Conservation (phyloP, 2,329 filamentous ascomycete genomes). For the Meredithiella fracta region DNA sequence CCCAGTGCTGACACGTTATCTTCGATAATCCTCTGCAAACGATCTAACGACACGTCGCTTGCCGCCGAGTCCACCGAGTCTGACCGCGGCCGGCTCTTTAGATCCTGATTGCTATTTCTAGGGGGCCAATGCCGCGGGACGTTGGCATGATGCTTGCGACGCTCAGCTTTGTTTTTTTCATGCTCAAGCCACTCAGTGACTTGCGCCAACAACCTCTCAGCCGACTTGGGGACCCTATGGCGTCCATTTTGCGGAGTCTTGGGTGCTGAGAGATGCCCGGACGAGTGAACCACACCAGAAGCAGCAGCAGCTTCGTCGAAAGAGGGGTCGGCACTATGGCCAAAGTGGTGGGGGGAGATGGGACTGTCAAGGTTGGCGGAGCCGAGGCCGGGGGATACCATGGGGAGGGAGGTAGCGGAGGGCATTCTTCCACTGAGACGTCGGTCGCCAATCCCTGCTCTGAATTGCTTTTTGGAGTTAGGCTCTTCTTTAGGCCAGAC, state of each 20-base stretch:
- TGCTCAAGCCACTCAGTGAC: slow-evolving; percentile 71
- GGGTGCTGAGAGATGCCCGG: slow-evolving; percentile 14
- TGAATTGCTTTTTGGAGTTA: slow-evolving; percentile 27
- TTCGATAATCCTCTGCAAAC: slow-evolving; percentile 64
- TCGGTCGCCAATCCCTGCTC: slow-evolving; percentile 18
- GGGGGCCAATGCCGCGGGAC: slow-evolving; percentile 25
- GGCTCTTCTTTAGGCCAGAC: slow-evolving; percentile 16
- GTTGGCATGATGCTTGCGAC: slow-evolving; percentile 30
- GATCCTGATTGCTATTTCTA: slow-evolving; percentile 3
- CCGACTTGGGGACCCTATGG: slow-evolving; percentile 16
- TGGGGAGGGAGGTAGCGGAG: slow-evolving; percentile 8
- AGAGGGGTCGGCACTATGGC: background rate
- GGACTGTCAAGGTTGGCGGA: slow-evolving; percentile 2
- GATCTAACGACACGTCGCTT: slow-evolving; percentile 56
- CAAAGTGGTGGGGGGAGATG: slow-evolving; percentile 2
- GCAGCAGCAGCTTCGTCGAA: slow-evolving; percentile 18
- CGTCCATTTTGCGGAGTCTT: slow-evolving; percentile 13
- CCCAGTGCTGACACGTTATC: slow-evolving; percentile 43
- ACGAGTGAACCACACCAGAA: background rate
- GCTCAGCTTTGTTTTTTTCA: slow-evolving; percentile 48
- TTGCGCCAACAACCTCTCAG: slow-evolving; percentile 50
- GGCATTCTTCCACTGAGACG: slow-evolving; percentile 26
- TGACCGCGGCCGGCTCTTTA: slow-evolving; percentile 21
- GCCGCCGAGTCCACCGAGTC: slow-evolving; percentile 49
- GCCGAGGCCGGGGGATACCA: slow-evolving; percentile 6